Evolutionary conservation across 2,329 filamentous ascomycete species (phyloP), one percentile per base, ranked within the genome.

Genomic region (Verticillium albo-atrum): DNA sequence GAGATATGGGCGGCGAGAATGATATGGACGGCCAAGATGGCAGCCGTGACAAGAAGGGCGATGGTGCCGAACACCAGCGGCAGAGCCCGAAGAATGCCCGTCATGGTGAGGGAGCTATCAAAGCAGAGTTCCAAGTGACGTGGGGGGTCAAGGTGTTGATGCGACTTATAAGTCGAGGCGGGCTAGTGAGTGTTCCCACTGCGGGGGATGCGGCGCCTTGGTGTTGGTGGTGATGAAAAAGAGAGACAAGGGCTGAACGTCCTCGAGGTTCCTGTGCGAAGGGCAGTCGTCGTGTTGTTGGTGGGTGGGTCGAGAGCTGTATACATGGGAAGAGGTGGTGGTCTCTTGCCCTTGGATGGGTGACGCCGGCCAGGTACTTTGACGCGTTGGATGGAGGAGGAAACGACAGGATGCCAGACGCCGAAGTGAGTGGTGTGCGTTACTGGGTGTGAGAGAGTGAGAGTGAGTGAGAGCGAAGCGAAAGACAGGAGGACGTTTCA

Each of bases 21-120:
- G 32, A 74, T 68, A 32, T 79, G 72, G 26, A 81, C 66, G 42
- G 71, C 72, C 26, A 79, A 56, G 14, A 74, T 68, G 15, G 75
- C 72, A 4, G 71, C 64, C 3, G 78, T 79, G 10, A 76, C 70
- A 20, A 77, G 65, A 15, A 72, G 64, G 26, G 77, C 73, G 42
- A 73, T 51, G 25, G 66, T 59, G 58, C 77, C 78, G 59, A 78
- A 65, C 58, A 67, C 68, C 37, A 68, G 68, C n/a, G 72, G 70
- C 34, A 79, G 67, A 30, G 68, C 56, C 27, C 65, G 70, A 59
- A 53, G 51, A 25, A 10, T 20, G 51, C 27, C 14, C 51, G 28
- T 53, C 12, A 26, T 53, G 27, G 12, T 26, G 51, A 28, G 51
- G 20, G 20, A 20, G 42, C 42, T 50, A 23, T 50, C 42, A 50